Evolutionary conservation across 2,329 filamentous ascomycete species (phyloP).

Genomic region (Cryphonectria japonica): DNA sequence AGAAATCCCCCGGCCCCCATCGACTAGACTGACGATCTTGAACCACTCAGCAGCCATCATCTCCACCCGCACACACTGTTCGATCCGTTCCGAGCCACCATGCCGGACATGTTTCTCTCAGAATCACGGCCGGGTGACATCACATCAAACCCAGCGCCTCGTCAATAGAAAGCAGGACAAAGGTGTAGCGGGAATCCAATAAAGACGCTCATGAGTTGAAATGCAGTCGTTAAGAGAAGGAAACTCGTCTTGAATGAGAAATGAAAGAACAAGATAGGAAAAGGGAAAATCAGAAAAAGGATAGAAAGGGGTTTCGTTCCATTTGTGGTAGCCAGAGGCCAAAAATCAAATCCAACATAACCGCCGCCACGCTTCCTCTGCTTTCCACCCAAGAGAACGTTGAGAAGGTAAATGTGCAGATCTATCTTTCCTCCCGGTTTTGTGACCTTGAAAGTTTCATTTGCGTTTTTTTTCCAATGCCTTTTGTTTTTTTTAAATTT

Average conservation of each 20-base stretch:
- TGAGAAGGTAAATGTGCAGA: not conserved
- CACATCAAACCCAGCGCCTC: not conserved
- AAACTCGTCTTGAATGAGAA: not conserved
- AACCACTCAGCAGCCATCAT: not conserved
- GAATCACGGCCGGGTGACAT: not conserved
- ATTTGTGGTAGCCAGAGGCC: not conserved
- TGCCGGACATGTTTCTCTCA: not conserved
- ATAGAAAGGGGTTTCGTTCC: not conserved
- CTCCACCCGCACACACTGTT: not conserved
- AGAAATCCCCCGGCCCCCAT: not conserved
- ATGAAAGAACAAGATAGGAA: not conserved
- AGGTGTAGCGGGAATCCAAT: not conserved
- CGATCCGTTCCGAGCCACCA: not conserved
- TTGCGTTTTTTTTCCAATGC: not conserved
- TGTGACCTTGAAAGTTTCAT: not conserved
- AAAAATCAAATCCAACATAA: not conserved
- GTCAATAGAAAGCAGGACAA: not conserved
- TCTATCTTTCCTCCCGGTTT: constrained; percentile 17
- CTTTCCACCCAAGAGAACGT: constrained; percentile 2
- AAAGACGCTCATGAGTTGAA: constrained; percentile 2
- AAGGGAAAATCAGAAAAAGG: not conserved
- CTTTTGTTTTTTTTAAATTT: constrained; percentile 7
- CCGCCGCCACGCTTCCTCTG: not conserved
- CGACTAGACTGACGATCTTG: not conserved
- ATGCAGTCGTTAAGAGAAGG: not conserved